A percentile compares a stretch with the other conserved stretches of the same genome.
These are phyloP conservation scores for Solanum lignicaule DNA, from an alignment of 257 asterid genomes.

Conservation along the genomic window DNA sequence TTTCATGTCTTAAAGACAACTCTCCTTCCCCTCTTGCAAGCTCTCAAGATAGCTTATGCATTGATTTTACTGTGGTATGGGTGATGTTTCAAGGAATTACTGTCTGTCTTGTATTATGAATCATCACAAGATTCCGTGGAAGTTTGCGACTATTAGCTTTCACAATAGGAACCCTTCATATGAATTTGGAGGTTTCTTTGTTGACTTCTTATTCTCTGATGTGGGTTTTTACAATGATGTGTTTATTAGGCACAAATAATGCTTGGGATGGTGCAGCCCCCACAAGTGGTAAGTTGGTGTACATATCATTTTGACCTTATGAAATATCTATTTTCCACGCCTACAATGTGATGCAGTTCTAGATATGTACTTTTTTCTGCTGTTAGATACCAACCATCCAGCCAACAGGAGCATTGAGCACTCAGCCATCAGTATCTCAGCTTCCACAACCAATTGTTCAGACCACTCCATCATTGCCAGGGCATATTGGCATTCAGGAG, in stretches of 20 bases:
- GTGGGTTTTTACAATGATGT: neutral
- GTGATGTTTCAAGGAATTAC: neutral
- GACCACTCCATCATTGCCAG: slow-evolving; percentile 37
- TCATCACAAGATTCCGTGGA: neutral
- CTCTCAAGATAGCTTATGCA: neutral
- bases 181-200: neutral
- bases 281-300: slow-evolving; percentile 50
- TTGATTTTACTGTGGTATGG: neutral
- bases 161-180: neutral
- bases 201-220: slow-evolving; percentile 13
- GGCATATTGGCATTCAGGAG: slow-evolving; percentile 37
- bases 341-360: slow-evolving; percentile 4
- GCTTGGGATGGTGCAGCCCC: slow-evolving; percentile 95
- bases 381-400: slow-evolving; percentile 39
- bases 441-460: slow-evolving; percentile 42
- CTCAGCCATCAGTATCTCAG: slow-evolving; percentile 41
- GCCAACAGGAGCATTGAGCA: slow-evolving; percentile 37
- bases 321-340: neutral
- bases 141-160: neutral
- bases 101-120: neutral
- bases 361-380: slow-evolving; percentile 3
- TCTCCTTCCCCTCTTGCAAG: neutral
- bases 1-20: neutral
- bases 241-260: slow-evolving; percentile 75
- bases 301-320: neutral